phyloP scores from a whole-genome alignment of 176 grass and related monocot genomes.

The Phyllostachys edulis region DNA sequence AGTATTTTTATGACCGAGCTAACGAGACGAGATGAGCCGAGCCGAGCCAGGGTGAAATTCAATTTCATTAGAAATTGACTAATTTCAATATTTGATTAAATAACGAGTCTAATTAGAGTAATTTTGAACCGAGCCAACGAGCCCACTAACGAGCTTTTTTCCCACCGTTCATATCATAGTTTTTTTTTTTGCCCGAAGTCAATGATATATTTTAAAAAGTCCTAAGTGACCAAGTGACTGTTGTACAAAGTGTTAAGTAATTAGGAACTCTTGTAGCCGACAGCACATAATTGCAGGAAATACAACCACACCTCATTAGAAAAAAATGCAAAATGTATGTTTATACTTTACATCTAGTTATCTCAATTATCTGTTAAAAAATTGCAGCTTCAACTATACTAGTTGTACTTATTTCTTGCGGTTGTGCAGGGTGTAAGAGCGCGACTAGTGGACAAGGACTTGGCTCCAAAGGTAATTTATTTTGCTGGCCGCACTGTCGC shows the following conservation, averaged over 20 bases:
- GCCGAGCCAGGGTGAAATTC: too few species aligned
- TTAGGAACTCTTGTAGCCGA: neutral
- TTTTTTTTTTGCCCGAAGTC: neutral
- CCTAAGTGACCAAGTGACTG: neutral
- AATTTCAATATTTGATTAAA: too few species aligned
- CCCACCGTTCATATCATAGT: neutral
- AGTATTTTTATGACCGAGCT: too few species aligned
- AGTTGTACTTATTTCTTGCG: neutral
- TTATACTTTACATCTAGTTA: neutral
- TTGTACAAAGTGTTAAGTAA: neutral
- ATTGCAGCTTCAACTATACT: neutral
- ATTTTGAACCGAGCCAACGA: too few species aligned
- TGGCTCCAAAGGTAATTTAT: slow-evolving; percentile 67
- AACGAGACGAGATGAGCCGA: too few species aligned
- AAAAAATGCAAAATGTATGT: neutral
- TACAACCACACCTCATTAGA: neutral
- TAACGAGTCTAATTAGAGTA: too few species aligned
- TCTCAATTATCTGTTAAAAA: neutral
- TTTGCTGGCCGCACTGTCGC: neutral
- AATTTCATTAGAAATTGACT: too few species aligned
- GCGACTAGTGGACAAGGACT: slow-evolving; percentile 74
- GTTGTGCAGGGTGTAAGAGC: slow-evolving; percentile 76
- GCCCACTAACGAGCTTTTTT: too few species aligned
- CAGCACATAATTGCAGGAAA: neutral
- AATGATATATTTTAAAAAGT: neutral